Evolutionary conservation across 768 basidiomycete genomes (phyloP), one percentile per base, ranked within the genome.

Genomic region (Rhodotorula babjevae): DNA sequence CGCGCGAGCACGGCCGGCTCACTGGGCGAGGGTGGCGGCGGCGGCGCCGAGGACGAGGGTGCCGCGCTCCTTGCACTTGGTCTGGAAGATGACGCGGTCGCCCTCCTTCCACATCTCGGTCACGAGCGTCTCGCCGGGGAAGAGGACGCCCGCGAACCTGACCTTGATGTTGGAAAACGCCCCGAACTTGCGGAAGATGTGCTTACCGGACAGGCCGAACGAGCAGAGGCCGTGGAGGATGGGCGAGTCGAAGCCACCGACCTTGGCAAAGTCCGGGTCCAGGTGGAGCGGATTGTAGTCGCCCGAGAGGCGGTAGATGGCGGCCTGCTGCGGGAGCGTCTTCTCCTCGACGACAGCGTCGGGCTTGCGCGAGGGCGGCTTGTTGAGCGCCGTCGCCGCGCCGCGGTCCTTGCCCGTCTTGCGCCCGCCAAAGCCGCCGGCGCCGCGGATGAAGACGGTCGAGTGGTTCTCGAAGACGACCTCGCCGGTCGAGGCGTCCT

Each of bases 61-160:
- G 61, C 87, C 84, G 44, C 92, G 84, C 79, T 96, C 94, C 82
- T 95, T 96, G 49, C 91, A 90, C 82, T 92, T 96, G 36, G 88
- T 87, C 63, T 83, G 84, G 81, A 99, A 99, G 62, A 97, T 87
- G 66, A 98, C 88, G 82, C 88, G 96, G 72, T 85, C 81, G 5
- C 89, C 91, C 77, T 96, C 93, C 80, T 93, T 96, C 96, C 96
- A 99, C 95, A 98, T 97, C 80, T 92, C 88, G 0, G 95, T 99
- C 23, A 93, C 84, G 64, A 98, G 85, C 3, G 95, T 98, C 82
- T 98, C 93, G 0, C 94, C 95, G 4, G 95, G 96, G 80, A 89
- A 94, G 33, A 98, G 92, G 4, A 92, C 87, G 7, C 92, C 93
- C 0, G 90, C 87, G 81, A 98, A 95, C 87, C 95, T 87, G 70